Evolutionary conservation across 768 basidiomycete genomes (phyloP).

Genomic region (Calocybe gangraenosa): DNA sequence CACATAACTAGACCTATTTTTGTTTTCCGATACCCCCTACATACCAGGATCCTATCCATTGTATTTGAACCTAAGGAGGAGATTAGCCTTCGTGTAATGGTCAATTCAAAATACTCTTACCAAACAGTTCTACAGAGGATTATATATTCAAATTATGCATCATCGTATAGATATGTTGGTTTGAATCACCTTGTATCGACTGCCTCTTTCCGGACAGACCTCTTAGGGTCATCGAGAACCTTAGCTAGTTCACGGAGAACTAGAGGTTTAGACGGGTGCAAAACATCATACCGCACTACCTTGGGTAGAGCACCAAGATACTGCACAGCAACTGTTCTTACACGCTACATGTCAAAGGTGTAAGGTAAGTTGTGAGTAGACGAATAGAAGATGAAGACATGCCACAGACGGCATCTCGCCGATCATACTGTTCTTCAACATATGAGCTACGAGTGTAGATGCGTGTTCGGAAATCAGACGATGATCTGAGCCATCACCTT

Average conservation of each 20-base stretch:
- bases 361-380: background rate
- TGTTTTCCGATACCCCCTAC: conserved; percentile 14
- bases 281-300: conserved; percentile 73
- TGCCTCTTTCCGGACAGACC: conserved; percentile 79
- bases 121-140: conserved; percentile 38
- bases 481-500: conserved; percentile 46
- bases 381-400: conserved; percentile 15
- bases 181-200: conserved; percentile 64
- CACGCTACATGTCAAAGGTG: conserved; percentile 44
- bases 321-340: conserved; percentile 70
- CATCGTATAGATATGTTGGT: background rate
- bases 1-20: conserved; percentile 25
- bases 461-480: conserved; percentile 64
- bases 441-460: conserved; percentile 58
- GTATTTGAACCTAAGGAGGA: conserved; percentile 53
- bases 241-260: conserved; percentile 74
- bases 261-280: conserved; percentile 73
- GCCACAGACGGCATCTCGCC: conserved; percentile 55
- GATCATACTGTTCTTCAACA: conserved; percentile 62
- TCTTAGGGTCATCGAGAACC: conserved; percentile 85
- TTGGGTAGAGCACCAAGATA: conserved; percentile 73
- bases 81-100: conserved; percentile 16
- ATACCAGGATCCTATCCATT: conserved; percentile 34
- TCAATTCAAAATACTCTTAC: conserved; percentile 24
- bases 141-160: conserved; percentile 1